Percentiles rank a stretch among this genome's conserved stretches.
phyloP scores from a whole-genome alignment of 148 eudicot genomes.

The Nyssa sinensis region DNA sequence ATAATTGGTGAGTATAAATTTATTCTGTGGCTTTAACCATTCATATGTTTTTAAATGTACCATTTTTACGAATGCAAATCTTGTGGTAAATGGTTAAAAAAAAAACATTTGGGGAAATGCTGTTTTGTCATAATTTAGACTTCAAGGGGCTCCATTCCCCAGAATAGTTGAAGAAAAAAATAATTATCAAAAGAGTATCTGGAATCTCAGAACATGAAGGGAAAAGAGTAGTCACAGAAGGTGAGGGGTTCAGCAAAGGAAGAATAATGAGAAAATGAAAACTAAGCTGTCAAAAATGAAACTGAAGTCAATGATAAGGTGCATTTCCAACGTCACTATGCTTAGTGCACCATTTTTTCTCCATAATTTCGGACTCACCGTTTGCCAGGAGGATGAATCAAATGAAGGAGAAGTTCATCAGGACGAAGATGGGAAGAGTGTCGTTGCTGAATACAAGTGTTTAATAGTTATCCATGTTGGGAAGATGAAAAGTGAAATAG shows the following conservation, averaged over 20 bases:
- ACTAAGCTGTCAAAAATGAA: not conserved
- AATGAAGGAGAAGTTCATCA: slow-evolving; percentile 17
- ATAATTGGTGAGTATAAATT: slow-evolving; percentile 36
- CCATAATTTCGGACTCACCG: not conserved
- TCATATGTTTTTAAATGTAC: not conserved
- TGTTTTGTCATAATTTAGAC: slow-evolving; percentile 26
- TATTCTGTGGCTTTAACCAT: not conserved
- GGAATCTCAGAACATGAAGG: slow-evolving; percentile 15
- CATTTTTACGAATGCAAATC: not conserved
- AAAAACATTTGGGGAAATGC: slow-evolving; percentile 41
- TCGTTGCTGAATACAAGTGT: slow-evolving; percentile 32
- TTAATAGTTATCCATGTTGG: slow-evolving; percentile 56
- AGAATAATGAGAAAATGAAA: not conserved
- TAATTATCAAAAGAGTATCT: slow-evolving; percentile 43
- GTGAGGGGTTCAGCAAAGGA: not conserved
- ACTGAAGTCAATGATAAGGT: not conserved
- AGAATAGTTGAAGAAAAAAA: slow-evolving; percentile 36
- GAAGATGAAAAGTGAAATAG: slow-evolving; percentile 39
- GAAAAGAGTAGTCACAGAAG: slow-evolving; percentile 10
- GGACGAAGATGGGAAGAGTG: slow-evolving; percentile 31
- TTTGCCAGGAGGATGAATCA: slow-evolving; percentile 25
- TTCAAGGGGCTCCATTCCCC: slow-evolving; percentile 49
- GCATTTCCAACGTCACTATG: not conserved
- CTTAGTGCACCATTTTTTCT: no score
- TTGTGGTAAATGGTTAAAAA: slow-evolving; percentile 48